Evolutionary conservation across 352 stramenopile species (phyloP), one percentile per base, ranked within the genome.

Genomic region (Pythium volutum): DNA sequence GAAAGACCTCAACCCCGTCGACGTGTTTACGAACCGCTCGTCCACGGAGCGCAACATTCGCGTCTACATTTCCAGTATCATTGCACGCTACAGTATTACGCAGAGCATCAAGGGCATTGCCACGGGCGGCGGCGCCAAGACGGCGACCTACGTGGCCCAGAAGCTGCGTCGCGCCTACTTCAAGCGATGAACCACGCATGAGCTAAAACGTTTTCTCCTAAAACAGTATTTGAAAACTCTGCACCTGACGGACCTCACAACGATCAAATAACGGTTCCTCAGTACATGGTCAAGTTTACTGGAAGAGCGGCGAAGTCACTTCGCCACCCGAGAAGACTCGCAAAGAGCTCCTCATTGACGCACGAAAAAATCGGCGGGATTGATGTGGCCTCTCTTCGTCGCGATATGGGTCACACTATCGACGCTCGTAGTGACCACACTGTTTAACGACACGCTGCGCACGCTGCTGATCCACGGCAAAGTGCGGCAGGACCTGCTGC

Each of bases 81-180:
- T 96, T 34, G 80, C 84, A 31, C 75, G 79, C n/a, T 95, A 84
- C 59, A 96, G 88, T 62, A 80, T 85, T 29, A 87, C 87, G 11
- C 88, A 96, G 67, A 93, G 87, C 70, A 92, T 92, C 62, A 96
- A 96, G 57, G 85, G 88, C 49, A 91, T 96, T 31, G 74, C 87
- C 23, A 96, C 88, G 16, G 88, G 85, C 31, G 88, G 88, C 12
- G 80, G 71, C 20, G 56, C 87, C 34, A 96, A 96, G 55, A 87
- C 84, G 8, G 77, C 91, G 38, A 54, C 81, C 31, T 96, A 96
- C 58, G 75, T 93, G 4, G 74, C 77, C 29, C 78, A 93, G 63
- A 96, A 96, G 62, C 71, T 96, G 18, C 84, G 93, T 42, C 88
- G 85, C n/a, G 86, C 85, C 10, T 94, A 93, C 62, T 84, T 90